Evolutionary conservation across 2,329 filamentous ascomycete genomes (phyloP).

Genomic region (Monilinia fructigena): DNA sequence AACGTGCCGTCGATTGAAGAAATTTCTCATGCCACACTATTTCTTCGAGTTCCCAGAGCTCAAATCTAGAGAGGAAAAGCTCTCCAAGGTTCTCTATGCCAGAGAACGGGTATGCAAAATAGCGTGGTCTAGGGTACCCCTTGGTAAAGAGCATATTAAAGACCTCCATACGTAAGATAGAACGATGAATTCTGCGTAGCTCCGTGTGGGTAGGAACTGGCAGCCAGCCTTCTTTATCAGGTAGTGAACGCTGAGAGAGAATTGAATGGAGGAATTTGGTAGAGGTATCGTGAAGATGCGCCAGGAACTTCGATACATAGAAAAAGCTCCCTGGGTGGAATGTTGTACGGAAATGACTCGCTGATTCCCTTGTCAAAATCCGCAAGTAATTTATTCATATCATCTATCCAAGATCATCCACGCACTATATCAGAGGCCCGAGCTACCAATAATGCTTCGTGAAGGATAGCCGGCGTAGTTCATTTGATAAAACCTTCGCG

Average conservation of each 20-base stretch:
- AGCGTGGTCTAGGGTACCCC: neutral
- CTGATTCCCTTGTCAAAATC: neutral
- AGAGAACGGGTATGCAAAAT: neutral
- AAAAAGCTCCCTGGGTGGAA: neutral
- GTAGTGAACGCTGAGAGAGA: neutral
- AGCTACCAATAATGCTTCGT: neutral
- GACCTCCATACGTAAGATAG: neutral
- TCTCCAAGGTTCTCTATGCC: neutral
- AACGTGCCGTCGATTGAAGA: neutral
- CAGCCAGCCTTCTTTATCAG: neutral
- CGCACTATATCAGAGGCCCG: neutral
- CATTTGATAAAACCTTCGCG: neutral
- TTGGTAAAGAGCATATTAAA: neutral
- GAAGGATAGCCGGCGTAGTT: neutral
- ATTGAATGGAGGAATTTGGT: neutral
- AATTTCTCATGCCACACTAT: neutral
- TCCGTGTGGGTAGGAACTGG: neutral
- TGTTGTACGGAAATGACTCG: neutral
- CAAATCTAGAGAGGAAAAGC: neutral
- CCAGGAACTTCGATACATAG: neutral
- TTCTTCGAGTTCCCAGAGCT: neutral
- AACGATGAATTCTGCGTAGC: neutral
- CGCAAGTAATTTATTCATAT: neutral
- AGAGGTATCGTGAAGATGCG: neutral
- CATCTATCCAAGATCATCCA: neutral